Conservation (phyloP, 148 eudicot species). For the Bassia scoparia region DNA sequence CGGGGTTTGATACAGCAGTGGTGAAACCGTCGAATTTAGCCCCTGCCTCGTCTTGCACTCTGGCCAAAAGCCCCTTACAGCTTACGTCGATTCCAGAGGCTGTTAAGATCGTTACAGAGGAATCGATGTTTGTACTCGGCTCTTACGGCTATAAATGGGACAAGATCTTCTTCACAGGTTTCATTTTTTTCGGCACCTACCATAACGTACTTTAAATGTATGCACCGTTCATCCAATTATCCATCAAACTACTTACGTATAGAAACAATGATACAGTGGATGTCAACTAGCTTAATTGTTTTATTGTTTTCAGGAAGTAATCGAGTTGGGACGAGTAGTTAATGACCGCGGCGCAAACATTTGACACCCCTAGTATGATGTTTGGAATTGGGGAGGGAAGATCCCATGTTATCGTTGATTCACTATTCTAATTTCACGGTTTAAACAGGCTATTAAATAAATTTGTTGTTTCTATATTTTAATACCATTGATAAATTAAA, state of each 20-base stretch:
- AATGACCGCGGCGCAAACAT: conserved; percentile 85
- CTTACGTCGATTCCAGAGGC: conserved; percentile 59
- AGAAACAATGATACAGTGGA: too few relatives aligned
- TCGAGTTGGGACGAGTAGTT: conserved; percentile 55
- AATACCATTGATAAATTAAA: too few relatives aligned
- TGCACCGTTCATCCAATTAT: too few relatives aligned
- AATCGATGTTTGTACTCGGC: conserved; percentile 33
- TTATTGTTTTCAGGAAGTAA: conserved; percentile 41
- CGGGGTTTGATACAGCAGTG: conserved; percentile 65
- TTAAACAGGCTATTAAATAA: conserved; percentile 21
- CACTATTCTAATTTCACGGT: conserved; percentile 35
- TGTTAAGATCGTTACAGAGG: conserved; percentile 59
- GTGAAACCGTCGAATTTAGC: conserved; percentile 79
- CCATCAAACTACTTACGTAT: too few relatives aligned
- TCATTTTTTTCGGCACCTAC: too few relatives aligned
- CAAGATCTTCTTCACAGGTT: conserved; percentile 92
- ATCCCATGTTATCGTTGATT: conserved; percentile 66
- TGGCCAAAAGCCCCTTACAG: conserved; percentile 46
- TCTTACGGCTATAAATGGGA: conserved; percentile 79
- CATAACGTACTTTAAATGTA: too few relatives aligned
- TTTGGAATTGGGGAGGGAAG: conserved; percentile 88
- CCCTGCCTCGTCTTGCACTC: conserved; percentile 53
- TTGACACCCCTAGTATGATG: conserved; percentile 70
- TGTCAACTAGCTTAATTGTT: too few relatives aligned
- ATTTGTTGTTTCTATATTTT: neutral